Base-by-base conservation (phyloP, 2,329 filamentous ascomycete species). In the Cryphonectria radicalis region DNA sequence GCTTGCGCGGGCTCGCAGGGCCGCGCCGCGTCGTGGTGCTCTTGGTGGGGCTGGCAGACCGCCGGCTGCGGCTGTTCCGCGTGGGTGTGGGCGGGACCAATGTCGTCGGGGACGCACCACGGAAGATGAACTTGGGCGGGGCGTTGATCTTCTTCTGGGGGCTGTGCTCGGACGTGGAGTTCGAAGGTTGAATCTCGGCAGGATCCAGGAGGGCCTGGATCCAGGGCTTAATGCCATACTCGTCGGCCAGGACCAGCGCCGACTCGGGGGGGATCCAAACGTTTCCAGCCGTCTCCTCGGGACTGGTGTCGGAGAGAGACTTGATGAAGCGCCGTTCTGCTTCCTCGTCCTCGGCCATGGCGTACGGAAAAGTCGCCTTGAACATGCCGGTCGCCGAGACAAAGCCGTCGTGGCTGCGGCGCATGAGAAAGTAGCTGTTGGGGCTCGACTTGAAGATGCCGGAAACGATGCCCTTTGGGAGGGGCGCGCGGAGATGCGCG, bases 391-490 rank as follows among this genome's bases (percentile, higher is more conserved):
- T 96, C 14, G 93, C 93, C 74, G 92, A 95, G 71, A 97, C 89
- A 80, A 89, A 96, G 73, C 93, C 93, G 79, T 97, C 93, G 79
- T 89, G 89, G 82, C 93, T 95, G 76, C 93, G 91, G 82, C 93
- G 91, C 93, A 99, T 99, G 76, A 99, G 84, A 81, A 98, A 99
- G 83, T 99, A 99, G 76, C 93, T 96, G 80, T 94, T 94, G 6
- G 96, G 95, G 79, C 91, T 91, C 72, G 91, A 91, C 78, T 93
- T 92, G 85, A 98, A 98, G 77, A 99, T 97, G 78, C 96, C 96
- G 7, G 95, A 97, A 40, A 91, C 89, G 76, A 98, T 91, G 74
- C 96, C 94, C 82, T 95, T 96, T 66, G 96, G 96, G 63, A 99
- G 84, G 19, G 96, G 95, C 73, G 95, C 95, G 78, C 95, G 92